Evolutionary conservation across 2,329 filamentous ascomycete species (phyloP).

Genomic region (Pseudohalonectria lignicola): DNA sequence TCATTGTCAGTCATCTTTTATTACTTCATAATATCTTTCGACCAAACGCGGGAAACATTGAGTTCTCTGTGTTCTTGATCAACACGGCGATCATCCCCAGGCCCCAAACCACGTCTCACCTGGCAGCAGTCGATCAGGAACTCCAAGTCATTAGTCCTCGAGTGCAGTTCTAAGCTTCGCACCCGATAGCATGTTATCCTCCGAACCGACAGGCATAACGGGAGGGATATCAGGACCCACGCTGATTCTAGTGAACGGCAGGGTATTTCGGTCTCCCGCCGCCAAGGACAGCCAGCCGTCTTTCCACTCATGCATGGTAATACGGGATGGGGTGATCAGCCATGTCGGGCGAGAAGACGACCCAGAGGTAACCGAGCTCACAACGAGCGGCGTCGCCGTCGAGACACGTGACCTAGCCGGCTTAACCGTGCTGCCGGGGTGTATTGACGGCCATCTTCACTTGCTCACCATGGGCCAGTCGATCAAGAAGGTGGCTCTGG

Average conservation of each 20-base stretch:
- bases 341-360: slow-evolving; percentile 23
- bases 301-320: slow-evolving; percentile 25
- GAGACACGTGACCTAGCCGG: slow-evolving; percentile 20
- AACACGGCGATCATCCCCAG: too few relatives aligned
- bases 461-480: slow-evolving; percentile 43
- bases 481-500: slow-evolving; percentile 36
- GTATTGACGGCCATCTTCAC: slow-evolving; percentile 49
- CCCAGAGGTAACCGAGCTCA: slow-evolving; percentile 13
- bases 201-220: too few relatives aligned
- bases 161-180: too few relatives aligned
- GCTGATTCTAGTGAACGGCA: slow-evolving; percentile 25
- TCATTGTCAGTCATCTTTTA: too few relatives aligned
- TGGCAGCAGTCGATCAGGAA: too few relatives aligned
- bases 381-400: slow-evolving; percentile 9
- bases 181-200: too few relatives aligned
- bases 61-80: too few relatives aligned
- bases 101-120: too few relatives aligned
- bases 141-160: too few relatives aligned
- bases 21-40: too few relatives aligned
- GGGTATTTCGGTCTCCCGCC: slow-evolving; percentile 28
- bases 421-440: slow-evolving; percentile 37
- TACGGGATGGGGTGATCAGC: slow-evolving; percentile 20
- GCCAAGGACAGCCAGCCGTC: slow-evolving; percentile 11
- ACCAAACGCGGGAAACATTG: too few relatives aligned
- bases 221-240: too few relatives aligned